Evolutionary conservation across 148 eudicot species (phyloP).

Genomic region (Linanthus parryae): DNA sequence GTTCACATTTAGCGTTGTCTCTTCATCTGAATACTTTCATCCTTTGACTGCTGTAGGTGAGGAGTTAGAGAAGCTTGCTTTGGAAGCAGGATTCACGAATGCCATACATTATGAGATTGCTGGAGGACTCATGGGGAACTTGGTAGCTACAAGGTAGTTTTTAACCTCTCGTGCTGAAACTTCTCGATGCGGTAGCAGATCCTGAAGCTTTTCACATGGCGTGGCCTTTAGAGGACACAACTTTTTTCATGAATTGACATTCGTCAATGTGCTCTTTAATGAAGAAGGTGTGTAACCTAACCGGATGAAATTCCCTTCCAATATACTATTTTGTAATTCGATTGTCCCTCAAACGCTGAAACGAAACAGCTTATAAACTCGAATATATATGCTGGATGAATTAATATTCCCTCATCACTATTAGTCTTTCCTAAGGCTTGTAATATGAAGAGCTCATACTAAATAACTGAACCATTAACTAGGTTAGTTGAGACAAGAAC

Average conservation of each 20-base stretch:
- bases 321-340: too few relatives aligned
- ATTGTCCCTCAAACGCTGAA: too few relatives aligned
- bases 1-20: too few relatives aligned
- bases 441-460: too few relatives aligned
- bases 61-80: slow-evolving; percentile 76
- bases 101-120: slow-evolving; percentile 70
- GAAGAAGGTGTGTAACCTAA: not conserved
- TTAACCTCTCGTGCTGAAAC: not conserved
- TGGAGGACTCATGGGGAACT: slow-evolving; percentile 83
- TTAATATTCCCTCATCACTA: too few relatives aligned
- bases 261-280: not conserved
- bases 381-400: too few relatives aligned
- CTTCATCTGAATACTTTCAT: too few relatives aligned
- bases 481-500: too few relatives aligned
- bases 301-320: too few relatives aligned
- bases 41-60: slow-evolving; percentile 38
- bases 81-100: slow-evolving; percentile 53
- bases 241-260: not conserved
- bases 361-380: too few relatives aligned
- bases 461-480: too few relatives aligned
- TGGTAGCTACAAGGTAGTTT: slow-evolving; percentile 55
- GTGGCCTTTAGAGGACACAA: not conserved
- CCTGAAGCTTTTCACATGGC: not conserved
- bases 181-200: not conserved
- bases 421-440: too few relatives aligned